Base-by-base conservation (phyloP, 139 green algal species). In the Raphidocelis subcapitata region DNA sequence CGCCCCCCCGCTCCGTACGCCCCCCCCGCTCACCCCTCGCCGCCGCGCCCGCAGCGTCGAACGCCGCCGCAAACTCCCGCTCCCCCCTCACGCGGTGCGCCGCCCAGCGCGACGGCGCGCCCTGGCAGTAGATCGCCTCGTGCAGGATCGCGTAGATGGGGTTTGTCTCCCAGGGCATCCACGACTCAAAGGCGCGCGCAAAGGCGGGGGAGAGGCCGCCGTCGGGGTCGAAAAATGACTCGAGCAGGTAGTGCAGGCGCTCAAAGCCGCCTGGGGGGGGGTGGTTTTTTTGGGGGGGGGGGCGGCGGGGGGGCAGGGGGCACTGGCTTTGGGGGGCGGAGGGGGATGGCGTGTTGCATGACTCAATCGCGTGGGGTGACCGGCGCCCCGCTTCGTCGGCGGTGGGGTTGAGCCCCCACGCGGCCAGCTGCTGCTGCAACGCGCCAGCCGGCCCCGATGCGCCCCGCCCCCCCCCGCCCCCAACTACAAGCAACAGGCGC, bases 111-210 rank as follows among this genome's bases (percentile, higher is more conserved):
- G 79, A 85, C 10, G 86, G 77, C 8, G 49, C 76, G 5, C 83
- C 85, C 61, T 97, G 87, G 81, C 90, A 96, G 85, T 99, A 99
- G 79, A 97, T 97, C 20, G 88, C n/a, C 80, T 99, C 95, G 67
- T 99, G 95, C 72, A 99, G 82, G 14, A 98, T 67, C 3, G 89
- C 90, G 69, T 98, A 99, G 54, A 99, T 72, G 1, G 92, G 92
- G 82, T 98, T 98, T 69, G 87, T 93, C 73, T 95, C 92, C 86
- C 92, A 98, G 5, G 76, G 21, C 67, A 93, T 83, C 79, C 79
- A 89, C 2, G 75, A 56, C 56, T 96, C 87, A 80, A 88, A 96
- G 0, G 65, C 63, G n/a, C n/a, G 80, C 59, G 80, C 18, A 23
- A 62, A 21, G 55, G 23, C 18, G 55, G 18, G 55, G 23, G 24